phyloP scores from a whole-genome alignment of 2,329 filamentous ascomycete species.

The Fusarium stilboides region DNA sequence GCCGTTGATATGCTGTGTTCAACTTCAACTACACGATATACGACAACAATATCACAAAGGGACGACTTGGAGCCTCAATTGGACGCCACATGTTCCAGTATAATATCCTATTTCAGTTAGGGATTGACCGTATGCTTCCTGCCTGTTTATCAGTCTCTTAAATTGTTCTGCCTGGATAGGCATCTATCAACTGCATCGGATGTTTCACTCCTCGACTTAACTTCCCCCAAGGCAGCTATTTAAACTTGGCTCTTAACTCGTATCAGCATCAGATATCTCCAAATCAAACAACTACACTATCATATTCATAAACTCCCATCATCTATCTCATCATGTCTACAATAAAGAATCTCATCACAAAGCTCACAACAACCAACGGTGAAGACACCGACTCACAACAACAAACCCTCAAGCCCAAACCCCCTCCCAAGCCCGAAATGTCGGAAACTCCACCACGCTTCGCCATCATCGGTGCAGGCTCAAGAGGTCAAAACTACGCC shows the following conservation, averaged over 20 bases:
- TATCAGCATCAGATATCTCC: not conserved
- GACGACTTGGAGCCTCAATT: slow-evolving; percentile 14
- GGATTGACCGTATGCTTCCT: not conserved
- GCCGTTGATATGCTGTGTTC: slow-evolving; percentile 7
- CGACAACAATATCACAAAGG: slow-evolving; percentile 18
- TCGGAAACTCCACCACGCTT: slow-evolving; percentile 73
- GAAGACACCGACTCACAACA: slow-evolving; percentile 34
- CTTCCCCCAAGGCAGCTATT: slow-evolving; percentile 13
- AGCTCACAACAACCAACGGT: slow-evolving; percentile 32
- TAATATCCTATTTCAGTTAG: not conserved
- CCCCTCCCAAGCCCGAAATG: slow-evolving; percentile 61
- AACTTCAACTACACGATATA: slow-evolving; percentile 28
- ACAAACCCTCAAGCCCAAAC: slow-evolving; percentile 43
- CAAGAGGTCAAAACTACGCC: slow-evolving; percentile 82
- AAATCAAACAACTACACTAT: not conserved
- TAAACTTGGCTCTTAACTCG: slow-evolving; percentile 5
- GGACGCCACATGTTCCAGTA: not conserved
- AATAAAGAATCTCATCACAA: slow-evolving; percentile 41
- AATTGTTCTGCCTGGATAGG: slow-evolving; percentile 17
- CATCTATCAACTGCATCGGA: slow-evolving; percentile 1
- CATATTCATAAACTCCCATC: not conserved
- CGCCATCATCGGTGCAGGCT: slow-evolving; percentile 86
- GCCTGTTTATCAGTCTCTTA: not conserved
- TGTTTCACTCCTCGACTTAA: slow-evolving; percentile 5
- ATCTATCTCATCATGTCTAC: slow-evolving; percentile 37